Conservation (phyloP, 768 basidiomycete species). For the Auriscalpium microsporum region DNA sequence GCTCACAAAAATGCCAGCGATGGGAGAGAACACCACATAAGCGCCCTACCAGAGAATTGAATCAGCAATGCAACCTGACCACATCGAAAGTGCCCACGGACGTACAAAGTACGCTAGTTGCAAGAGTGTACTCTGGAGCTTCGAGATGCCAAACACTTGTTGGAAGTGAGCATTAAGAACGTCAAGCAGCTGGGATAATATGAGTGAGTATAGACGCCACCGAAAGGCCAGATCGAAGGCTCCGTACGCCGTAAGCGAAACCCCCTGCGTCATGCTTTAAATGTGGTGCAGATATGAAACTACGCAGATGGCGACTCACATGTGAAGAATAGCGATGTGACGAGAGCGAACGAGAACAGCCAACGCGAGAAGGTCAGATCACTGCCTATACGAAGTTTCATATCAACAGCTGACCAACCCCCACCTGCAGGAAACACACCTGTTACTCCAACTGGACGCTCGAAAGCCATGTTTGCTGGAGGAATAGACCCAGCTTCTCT, state of each 20-base stretch:
- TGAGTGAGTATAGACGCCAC: slow-evolving; percentile 17
- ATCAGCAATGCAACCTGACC: too few relatives aligned
- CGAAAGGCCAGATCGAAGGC: neutral
- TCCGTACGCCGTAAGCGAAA: slow-evolving; percentile 54
- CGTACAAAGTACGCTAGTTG: slow-evolving; percentile 65
- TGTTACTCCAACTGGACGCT: neutral
- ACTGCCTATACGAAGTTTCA: slow-evolving; percentile 1
- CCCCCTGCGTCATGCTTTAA: slow-evolving; percentile 35
- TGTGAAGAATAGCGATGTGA: slow-evolving; percentile 71
- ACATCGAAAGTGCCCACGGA: neutral
- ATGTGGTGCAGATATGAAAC: neutral
- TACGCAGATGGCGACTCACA: slow-evolving; percentile 30
- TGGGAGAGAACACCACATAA: slow-evolving; percentile 51
- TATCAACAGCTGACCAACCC: neutral
- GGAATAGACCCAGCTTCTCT: too few relatives aligned
- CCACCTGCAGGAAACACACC: neutral
- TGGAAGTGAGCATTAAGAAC: slow-evolving; percentile 71
- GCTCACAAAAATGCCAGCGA: slow-evolving; percentile 48
- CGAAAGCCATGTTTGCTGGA: too few relatives aligned
- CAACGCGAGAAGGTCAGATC: slow-evolving; percentile 23
- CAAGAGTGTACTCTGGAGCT: slow-evolving; percentile 64
- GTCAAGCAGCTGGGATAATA: slow-evolving; percentile 43
- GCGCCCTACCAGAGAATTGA: slow-evolving; percentile 34
- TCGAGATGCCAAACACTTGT: slow-evolving; percentile 54
- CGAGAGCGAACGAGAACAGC: slow-evolving; percentile 54